Base-by-base conservation (phyloP, 306 rosid species). In the Lathyrus aphaca region DNA sequence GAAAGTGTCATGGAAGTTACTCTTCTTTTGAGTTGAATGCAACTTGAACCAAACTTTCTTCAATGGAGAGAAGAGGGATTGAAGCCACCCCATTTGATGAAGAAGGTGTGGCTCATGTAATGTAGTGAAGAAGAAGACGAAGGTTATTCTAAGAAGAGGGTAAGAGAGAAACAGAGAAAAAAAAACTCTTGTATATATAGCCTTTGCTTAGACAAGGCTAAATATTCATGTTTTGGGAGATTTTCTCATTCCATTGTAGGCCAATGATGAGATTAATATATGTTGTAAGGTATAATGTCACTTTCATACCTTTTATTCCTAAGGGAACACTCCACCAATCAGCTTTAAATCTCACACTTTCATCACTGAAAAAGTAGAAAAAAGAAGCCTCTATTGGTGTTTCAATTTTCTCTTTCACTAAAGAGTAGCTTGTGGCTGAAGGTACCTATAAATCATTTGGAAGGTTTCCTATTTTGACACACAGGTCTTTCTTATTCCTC, bases 51-150 rank as follows among this genome's bases (percentile, higher is more conserved):
- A 89, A 17, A 89, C 70, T 85, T 92, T 92, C 89, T 87, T 86
- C 76, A 89, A 67, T 23, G 91, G 96, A 78, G 95, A 87, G 84
- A 89, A 11, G 78, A 92, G 77, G 82, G 96, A 86, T 74, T 86
- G 96, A 13, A 89, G 84, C 95, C 92, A 89, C 83, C 97, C 90
- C 96, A 92, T 92, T 84, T 76, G 83, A 71, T 72, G 82, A 75
- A 74, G 71, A 67, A 69, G 79, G 71, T 64, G 81, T 73, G 75
- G 69, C 65, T 81, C 88, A 53, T 53, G 59, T 49, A 49, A 49
- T 17, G 55, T 11, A 53, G 59, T 29, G 25, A 30, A 8, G 15
- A 82, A 77, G 57, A 23, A 23, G 23, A 64, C 43, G 79, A n/a
- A 73, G 19, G 51, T 45, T 45, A 72, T 39, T 23, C 7, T n/a